A percentile compares a stretch with the other conserved stretches of the same genome.
phyloP scores from a whole-genome alignment of 78 protist species.

The Diacronema lutheri region DNA sequence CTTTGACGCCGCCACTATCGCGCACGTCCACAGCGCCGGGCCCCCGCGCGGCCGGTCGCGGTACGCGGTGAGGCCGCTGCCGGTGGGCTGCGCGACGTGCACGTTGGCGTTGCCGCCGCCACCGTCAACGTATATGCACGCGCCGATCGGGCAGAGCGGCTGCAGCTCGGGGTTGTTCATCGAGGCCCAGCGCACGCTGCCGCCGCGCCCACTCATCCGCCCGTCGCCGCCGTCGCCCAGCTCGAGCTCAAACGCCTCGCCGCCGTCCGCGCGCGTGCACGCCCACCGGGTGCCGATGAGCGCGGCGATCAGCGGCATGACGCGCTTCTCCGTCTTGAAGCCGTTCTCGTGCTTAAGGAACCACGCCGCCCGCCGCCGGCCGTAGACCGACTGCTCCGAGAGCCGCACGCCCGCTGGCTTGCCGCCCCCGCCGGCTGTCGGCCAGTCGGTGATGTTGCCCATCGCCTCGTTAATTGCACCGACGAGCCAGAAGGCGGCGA shows the following conservation, averaged over 20 bases:
- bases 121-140: background rate
- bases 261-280: background rate
- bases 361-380: background rate
- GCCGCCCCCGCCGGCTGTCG: background rate
- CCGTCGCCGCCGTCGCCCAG: background rate
- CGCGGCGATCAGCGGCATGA: background rate
- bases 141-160: background rate
- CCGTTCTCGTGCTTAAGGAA: background rate
- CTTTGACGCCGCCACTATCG: too few relatives aligned
- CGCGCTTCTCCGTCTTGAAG: background rate
- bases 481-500: slow-evolving; percentile 2
- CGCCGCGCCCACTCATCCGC: background rate
- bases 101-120: background rate
- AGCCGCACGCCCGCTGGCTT: background rate
- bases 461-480: slow-evolving; percentile 5
- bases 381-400: background rate
- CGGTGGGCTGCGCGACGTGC: too few relatives aligned
- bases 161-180: background rate
- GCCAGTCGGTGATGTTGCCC: background rate
- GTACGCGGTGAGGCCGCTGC: too few relatives aligned
- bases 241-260: background rate
- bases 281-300: background rate
- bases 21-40: too few relatives aligned
- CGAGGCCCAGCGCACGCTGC: background rate
- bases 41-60: too few relatives aligned